Conservation (phyloP, 352 stramenopile species). For the Pythium scleroteichum region DNA sequence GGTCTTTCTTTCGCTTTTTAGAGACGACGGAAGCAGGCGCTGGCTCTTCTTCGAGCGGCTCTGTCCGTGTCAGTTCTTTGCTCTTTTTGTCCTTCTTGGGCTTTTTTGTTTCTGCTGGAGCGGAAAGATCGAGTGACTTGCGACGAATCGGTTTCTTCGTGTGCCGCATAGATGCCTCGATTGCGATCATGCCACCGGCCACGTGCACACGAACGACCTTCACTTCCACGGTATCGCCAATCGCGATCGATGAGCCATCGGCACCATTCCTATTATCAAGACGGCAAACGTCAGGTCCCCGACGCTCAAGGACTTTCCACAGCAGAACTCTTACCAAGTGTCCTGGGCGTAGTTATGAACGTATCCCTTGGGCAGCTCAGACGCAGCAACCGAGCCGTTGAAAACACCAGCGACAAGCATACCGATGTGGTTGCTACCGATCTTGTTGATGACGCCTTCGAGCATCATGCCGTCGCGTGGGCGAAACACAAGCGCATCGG, state of each 20-base stretch:
- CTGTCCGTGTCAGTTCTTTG: conserved; percentile 18
- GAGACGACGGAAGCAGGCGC: conserved; percentile 10
- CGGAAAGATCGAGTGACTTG: conserved; percentile 17
- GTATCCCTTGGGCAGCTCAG: conserved; percentile 71
- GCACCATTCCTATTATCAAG: conserved; percentile 45
- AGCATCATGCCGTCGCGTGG: conserved; percentile 67
- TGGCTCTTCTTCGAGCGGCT: conserved; percentile 18
- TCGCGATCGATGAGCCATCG: conserved; percentile 54
- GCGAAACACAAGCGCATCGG: conserved; percentile 74
- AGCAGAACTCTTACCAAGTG: conserved; percentile 46
- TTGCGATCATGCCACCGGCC: conserved; percentile 76
- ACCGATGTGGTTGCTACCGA: conserved; percentile 84
- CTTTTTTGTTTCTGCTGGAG: conserved; percentile 21
- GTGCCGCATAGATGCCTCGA: conserved; percentile 74
- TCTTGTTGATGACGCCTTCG: conserved; percentile 75
- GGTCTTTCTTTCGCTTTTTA: conserved; percentile 42
- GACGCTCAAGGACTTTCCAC: too few species aligned
- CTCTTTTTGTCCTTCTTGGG: conserved; percentile 35
- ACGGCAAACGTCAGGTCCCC: too few species aligned
- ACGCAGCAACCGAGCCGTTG: conserved; percentile 77
- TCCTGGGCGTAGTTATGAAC: conserved; percentile 83
- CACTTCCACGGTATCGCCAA: conserved; percentile 67
- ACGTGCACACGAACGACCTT: conserved; percentile 72
- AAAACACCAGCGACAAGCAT: conserved; percentile 84
- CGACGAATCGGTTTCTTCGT: conserved; percentile 26